Percentiles rank a stretch among this genome's conserved stretches.
phyloP scores from a whole-genome alignment of 768 basidiomycete genomes.

The Hemileccinum rubropunctum region DNA sequence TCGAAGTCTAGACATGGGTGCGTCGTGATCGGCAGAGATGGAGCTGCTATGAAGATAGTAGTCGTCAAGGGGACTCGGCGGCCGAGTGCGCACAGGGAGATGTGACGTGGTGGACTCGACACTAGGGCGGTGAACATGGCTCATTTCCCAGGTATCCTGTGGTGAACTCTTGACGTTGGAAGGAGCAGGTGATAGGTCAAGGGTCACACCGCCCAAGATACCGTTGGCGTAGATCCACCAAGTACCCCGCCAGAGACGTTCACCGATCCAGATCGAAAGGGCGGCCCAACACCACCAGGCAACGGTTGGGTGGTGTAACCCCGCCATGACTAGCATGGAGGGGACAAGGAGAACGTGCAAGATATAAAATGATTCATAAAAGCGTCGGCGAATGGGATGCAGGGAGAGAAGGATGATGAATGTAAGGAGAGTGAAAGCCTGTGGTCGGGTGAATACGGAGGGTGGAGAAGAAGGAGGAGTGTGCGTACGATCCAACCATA shows the following conservation, averaged over 20 bases:
- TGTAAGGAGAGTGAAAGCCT: slow-evolving; percentile 59
- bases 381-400: slow-evolving; percentile 45
- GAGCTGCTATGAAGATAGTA: slow-evolving; percentile 14
- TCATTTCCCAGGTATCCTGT: slow-evolving; percentile 29
- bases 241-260: slow-evolving; percentile 54
- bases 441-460: slow-evolving; percentile 3
- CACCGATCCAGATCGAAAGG: slow-evolving; percentile 58
- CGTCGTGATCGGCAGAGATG: background rate
- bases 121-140: slow-evolving; percentile 4
- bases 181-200: background rate
- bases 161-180: slow-evolving; percentile 1
- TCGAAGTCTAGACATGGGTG: background rate
- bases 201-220: slow-evolving; percentile 33
- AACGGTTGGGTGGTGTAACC: slow-evolving; percentile 64
- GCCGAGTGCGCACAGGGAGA: slow-evolving; percentile 6
- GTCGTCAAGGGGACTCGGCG: slow-evolving; percentile 25
- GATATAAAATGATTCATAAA: slow-evolving; percentile 66
- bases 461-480: slow-evolving; percentile 5
- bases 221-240: slow-evolving; percentile 63
- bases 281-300: slow-evolving; percentile 70
- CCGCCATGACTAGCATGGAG: slow-evolving; percentile 55
- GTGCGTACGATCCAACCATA: slow-evolving; percentile 55
- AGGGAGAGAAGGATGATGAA: slow-evolving; percentile 52
- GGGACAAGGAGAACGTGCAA: slow-evolving; percentile 63
- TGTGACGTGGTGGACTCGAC: slow-evolving; percentile 1